phyloP scores from a whole-genome alignment of 805 yeast genomes.

The Tanozyma kutaoensis region DNA sequence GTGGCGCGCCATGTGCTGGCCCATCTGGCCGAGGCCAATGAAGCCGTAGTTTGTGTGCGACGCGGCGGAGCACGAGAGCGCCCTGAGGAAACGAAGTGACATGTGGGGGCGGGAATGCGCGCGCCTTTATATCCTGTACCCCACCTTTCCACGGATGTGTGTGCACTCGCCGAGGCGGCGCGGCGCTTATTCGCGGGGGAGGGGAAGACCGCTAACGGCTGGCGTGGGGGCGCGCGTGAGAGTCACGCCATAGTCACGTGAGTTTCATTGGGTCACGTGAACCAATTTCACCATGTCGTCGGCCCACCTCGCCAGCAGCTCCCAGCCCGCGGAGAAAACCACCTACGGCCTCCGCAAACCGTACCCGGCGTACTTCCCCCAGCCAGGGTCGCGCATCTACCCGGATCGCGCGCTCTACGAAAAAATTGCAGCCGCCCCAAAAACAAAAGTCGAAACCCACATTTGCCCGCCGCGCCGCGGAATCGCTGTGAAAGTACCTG shows the following conservation, averaged over 20 bases:
- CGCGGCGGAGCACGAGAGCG: too few relatives aligned
- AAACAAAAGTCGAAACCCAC: slow-evolving; percentile 28
- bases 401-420: slow-evolving; percentile 37
- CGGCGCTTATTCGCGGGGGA: too few relatives aligned
- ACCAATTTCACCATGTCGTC: too few relatives aligned
- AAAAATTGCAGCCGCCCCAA: slow-evolving; percentile 27
- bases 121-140: too few relatives aligned
- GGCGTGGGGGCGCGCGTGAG: too few relatives aligned
- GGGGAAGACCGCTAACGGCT: too few relatives aligned
- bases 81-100: too few relatives aligned
- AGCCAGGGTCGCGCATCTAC: slow-evolving; percentile 37
- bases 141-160: too few relatives aligned
- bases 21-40: slow-evolving; percentile 47
- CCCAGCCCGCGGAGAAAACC: slow-evolving; percentile 18
- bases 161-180: too few relatives aligned
- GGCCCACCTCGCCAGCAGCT: slow-evolving; percentile 4
- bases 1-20: slow-evolving; percentile 41
- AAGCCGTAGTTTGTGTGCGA: slow-evolving; percentile 30
- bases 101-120: too few relatives aligned
- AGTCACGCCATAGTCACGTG: too few relatives aligned
- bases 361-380: slow-evolving; percentile 43
- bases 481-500: slow-evolving; percentile 50
- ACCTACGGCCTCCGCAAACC: slow-evolving; percentile 29
- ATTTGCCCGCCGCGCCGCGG: slow-evolving; percentile 44
- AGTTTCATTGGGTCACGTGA: too few relatives aligned